Percentiles rank a stretch among this genome's conserved stretches.
Evolutionary conservation across 345 rosid species (phyloP).

Genomic region (Geranium brycei): DNA sequence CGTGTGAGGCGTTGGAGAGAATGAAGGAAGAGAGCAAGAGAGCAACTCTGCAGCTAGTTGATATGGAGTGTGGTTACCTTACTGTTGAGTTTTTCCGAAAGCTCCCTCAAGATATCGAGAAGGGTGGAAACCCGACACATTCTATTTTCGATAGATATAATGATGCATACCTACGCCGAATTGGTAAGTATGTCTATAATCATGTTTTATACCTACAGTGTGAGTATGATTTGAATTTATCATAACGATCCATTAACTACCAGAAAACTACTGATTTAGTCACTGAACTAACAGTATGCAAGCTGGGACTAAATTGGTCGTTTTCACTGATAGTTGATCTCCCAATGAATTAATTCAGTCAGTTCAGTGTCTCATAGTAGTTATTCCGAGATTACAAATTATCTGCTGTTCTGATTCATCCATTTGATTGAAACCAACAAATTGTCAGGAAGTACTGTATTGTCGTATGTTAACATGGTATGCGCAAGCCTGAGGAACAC

Average conservation of each 20-base stretch:
- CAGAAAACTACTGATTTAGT: no score
- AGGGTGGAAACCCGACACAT: slow-evolving; percentile 93
- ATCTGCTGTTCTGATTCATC: background rate
- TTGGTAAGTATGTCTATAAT: slow-evolving; percentile 33
- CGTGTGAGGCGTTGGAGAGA: slow-evolving; percentile 67
- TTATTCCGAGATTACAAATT: no score
- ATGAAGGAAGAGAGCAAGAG: slow-evolving; percentile 87
- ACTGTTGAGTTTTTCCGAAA: slow-evolving; percentile 92
- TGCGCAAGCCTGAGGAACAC: slow-evolving; percentile 65
- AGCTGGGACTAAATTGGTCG: no score
- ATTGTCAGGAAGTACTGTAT: slow-evolving; percentile 44
- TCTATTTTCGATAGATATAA: slow-evolving; percentile 80
- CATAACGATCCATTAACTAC: no score
- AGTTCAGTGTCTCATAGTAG: no score
- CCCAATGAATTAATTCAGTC: no score
- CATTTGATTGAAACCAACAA: no score
- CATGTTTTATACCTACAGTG: no score
- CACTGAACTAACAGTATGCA: no score
- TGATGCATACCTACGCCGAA: slow-evolving; percentile 70
- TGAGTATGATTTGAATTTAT: no score
- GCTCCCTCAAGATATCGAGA: slow-evolving; percentile 91
- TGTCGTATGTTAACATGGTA: slow-evolving; percentile 75
- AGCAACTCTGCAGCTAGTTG: slow-evolving; percentile 78
- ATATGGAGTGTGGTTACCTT: slow-evolving; percentile 84
- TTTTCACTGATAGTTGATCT: no score